Percentiles rank a stretch among this genome's conserved stretches.
Evolutionary conservation across 352 stramenopile species (phyloP).

Genomic region (Phytophthora colocasiae): DNA sequence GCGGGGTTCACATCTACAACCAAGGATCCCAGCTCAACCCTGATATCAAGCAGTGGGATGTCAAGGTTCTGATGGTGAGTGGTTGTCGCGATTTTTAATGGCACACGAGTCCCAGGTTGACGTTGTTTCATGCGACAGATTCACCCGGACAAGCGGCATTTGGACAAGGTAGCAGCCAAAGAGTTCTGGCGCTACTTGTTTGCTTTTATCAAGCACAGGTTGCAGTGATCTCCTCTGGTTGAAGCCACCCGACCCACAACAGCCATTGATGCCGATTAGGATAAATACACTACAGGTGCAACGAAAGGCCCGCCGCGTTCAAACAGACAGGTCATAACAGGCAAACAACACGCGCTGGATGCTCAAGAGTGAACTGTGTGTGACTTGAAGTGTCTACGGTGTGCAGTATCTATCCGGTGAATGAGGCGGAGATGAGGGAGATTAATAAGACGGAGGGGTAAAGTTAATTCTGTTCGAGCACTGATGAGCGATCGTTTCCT

Average conservation of each 20-base stretch:
- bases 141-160: constrained; percentile 90
- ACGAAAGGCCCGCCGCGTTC: background rate
- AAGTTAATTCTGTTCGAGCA: constrained; percentile 11
- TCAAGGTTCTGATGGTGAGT: constrained; percentile 89
- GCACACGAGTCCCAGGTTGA: background rate
- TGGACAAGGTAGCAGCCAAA: constrained; percentile 90
- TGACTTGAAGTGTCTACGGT: background rate
- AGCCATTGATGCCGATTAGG: constrained; percentile 10
- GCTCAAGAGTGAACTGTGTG: constrained; percentile 1
- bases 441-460: constrained; percentile 12
- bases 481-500: constrained; percentile 1
- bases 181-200: constrained; percentile 93
- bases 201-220: constrained; percentile 82
- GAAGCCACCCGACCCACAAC: background rate
- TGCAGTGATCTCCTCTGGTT: constrained; percentile 39
- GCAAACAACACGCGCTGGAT: constrained; percentile 14
- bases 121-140: constrained; percentile 50
- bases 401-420: background rate
- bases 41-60: constrained; percentile 91
- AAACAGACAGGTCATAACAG: constrained; percentile 7
- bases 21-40: constrained; percentile 80
- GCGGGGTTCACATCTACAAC: constrained; percentile 86
- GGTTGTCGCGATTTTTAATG: background rate
- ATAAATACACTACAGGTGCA: background rate
- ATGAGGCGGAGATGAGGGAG: background rate